phyloP scores from a whole-genome alignment of 2,329 filamentous ascomycete genomes.

The Juglanconis juglandina region DNA sequence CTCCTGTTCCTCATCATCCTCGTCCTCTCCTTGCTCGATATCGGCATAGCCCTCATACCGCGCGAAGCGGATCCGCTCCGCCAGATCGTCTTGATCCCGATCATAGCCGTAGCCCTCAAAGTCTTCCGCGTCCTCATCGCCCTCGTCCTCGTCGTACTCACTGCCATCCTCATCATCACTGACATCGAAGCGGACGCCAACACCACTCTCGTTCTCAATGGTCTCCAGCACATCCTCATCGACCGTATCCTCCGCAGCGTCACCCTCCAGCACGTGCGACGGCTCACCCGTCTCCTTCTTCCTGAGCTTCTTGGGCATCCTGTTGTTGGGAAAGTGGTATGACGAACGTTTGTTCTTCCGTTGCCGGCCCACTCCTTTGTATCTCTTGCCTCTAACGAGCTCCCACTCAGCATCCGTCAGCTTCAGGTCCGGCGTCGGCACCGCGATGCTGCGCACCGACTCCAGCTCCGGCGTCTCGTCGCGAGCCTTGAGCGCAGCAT shows the following conservation, averaged over 20 bases:
- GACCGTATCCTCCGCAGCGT: background rate
- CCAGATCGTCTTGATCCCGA: slow-evolving; percentile 25
- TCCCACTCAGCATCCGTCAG: slow-evolving; percentile 36
- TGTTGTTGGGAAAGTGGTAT: slow-evolving; percentile 21
- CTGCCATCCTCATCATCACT: slow-evolving; percentile 23
- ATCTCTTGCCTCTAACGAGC: slow-evolving; percentile 31
- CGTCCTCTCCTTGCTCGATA: slow-evolving; percentile 21
- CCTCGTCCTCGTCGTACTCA: slow-evolving; percentile 28
- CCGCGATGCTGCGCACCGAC: slow-evolving; percentile 29
- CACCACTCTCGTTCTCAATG: slow-evolving; percentile 18
- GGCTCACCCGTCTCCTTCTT: background rate
- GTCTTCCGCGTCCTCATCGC: slow-evolving; percentile 23
- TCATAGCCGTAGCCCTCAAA: slow-evolving; percentile 23
- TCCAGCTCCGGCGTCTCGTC: slow-evolving; percentile 31
- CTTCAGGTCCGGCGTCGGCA: slow-evolving; percentile 37
- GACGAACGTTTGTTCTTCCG: slow-evolving; percentile 24
- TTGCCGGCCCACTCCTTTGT: slow-evolving; percentile 23
- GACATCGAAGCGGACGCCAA: background rate
- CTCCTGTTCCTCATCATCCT: slow-evolving; percentile 20
- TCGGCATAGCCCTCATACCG: slow-evolving; percentile 12
- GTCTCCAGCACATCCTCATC: slow-evolving; percentile 19
- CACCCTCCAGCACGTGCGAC: slow-evolving; percentile 4
- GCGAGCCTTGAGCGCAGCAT: slow-evolving; percentile 36
- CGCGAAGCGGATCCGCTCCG: slow-evolving; percentile 1
- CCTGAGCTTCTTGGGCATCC: background rate